Percentiles rank a stretch among this genome's conserved stretches.
phyloP scores from a whole-genome alignment of 306 rosid species.

The Pterocarpus macrocarpus region DNA sequence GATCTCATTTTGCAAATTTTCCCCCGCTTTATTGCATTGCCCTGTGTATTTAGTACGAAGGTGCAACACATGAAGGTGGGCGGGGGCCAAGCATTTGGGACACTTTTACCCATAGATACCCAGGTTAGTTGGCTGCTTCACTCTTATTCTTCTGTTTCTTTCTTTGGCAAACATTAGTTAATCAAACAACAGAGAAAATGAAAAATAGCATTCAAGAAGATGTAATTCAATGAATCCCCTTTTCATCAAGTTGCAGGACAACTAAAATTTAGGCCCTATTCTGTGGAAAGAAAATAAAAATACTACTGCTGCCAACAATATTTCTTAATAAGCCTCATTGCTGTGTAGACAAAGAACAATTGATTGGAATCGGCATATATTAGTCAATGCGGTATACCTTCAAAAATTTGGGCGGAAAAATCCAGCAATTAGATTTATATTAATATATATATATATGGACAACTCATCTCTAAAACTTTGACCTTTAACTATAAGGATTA shows the following conservation, averaged over 20 bases:
- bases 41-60: conserved; percentile 54
- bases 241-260: too few relatives aligned
- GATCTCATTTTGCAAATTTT: background rate
- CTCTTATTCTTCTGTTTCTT: background rate
- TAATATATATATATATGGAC: background rate
- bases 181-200: background rate
- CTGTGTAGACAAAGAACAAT: too few relatives aligned
- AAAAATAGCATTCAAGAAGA: background rate
- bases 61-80: conserved; percentile 60
- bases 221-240: background rate
- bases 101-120: conserved; percentile 47
- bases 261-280: too few relatives aligned
- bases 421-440: too few relatives aligned
- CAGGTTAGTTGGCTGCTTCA: conserved; percentile 32
- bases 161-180: background rate
- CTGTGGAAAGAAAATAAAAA: too few relatives aligned
- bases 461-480: background rate
- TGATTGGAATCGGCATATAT: too few relatives aligned
- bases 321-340: too few relatives aligned
- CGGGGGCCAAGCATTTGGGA: conserved; percentile 53
- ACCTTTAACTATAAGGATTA: background rate
- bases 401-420: too few relatives aligned
- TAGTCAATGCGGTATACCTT: too few relatives aligned
- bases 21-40: background rate
- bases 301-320: too few relatives aligned